Conservation (phyloP, 1,139 yeast genomes). For the Hemisphaericaspora lyxosophila region DNA sequence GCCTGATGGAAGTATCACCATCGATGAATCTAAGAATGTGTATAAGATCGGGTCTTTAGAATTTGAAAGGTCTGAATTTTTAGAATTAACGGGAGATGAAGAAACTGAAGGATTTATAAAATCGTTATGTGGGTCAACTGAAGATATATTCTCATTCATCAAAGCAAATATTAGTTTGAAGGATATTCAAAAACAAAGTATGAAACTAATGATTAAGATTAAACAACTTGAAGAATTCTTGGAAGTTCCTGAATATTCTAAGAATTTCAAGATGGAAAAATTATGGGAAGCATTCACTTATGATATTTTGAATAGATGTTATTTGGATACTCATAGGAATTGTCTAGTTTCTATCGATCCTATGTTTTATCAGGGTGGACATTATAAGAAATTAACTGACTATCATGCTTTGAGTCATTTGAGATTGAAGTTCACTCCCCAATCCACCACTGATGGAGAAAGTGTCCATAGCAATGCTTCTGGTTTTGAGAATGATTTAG, state of each 20-base stretch:
- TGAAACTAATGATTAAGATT: constrained; percentile 36
- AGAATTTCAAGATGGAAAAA: constrained; percentile 20
- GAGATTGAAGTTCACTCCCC: constrained; percentile 34
- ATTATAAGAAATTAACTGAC: constrained; percentile 23
- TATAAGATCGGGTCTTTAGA: constrained; percentile 56
- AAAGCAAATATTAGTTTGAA: constrained; percentile 45
- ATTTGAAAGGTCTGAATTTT: constrained; percentile 51
- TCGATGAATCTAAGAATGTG: constrained; percentile 28
- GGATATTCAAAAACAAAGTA: constrained; percentile 50
- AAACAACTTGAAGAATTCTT: constrained; percentile 34
- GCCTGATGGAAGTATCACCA: constrained; percentile 15
- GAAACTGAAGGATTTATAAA: constrained; percentile 54
- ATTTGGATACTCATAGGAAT: constrained; percentile 35
- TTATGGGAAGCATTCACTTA: constrained; percentile 38
- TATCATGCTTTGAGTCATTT: constrained; percentile 35
- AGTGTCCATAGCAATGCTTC: not conserved
- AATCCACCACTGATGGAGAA: constrained; percentile 1
- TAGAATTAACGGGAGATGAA: constrained; percentile 47
- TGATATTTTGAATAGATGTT: constrained; percentile 31
- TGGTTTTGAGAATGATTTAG: constrained; percentile 2
- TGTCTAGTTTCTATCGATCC: constrained; percentile 31
- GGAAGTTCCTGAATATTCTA: constrained; percentile 42
- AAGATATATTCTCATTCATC: constrained; percentile 45
- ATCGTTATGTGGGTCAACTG: constrained; percentile 38
- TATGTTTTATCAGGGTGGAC: constrained; percentile 16